Conservation (phyloP, 352 stramenopile genomes). For the Phytophthora palmivora region DNA sequence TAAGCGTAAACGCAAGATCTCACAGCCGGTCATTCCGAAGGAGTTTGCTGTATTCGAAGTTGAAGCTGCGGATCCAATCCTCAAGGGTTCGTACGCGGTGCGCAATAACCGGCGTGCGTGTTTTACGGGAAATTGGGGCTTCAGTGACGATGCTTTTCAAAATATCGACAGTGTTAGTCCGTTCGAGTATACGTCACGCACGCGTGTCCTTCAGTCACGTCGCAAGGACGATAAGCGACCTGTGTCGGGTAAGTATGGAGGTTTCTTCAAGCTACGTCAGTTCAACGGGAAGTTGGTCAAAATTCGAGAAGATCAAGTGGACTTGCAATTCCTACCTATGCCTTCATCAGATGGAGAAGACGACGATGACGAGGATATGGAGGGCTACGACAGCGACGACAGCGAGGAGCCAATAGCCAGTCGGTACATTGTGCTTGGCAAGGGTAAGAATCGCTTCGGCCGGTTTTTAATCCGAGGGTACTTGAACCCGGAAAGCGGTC, state of each 20-base stretch:
- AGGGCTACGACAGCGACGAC: conserved; percentile 33
- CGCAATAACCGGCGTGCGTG: conserved; percentile 48
- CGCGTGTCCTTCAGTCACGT: conserved; percentile 41
- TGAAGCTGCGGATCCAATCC: conserved; percentile 55
- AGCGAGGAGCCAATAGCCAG: conserved; percentile 35
- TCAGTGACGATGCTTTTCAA: conserved; percentile 63
- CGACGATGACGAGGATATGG: conserved; percentile 34
- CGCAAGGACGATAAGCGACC: conserved; percentile 53
- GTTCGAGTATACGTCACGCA: conserved; percentile 71
- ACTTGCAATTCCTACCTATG: conserved; percentile 72
- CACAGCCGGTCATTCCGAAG: conserved; percentile 30
- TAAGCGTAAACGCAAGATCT: conserved; percentile 35
- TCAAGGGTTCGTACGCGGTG: conserved; percentile 62
- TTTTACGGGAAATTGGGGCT: conserved; percentile 69
- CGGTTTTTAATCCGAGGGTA: conserved; percentile 78
- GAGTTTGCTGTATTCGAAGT: conserved; percentile 62
- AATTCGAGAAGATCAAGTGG: conserved; percentile 68
- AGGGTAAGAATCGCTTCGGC: conserved; percentile 70
- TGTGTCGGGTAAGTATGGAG: conserved; percentile 71
- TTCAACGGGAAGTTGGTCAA: conserved; percentile 65
- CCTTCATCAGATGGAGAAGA: conserved; percentile 30
- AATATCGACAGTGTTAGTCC: conserved; percentile 50
- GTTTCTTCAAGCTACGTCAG: conserved; percentile 79
- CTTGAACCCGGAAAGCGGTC: conserved; percentile 49
- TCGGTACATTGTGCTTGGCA: conserved; percentile 70